Percentiles rank a stretch among this genome's conserved stretches.
These are phyloP conservation scores for Microbotryomycetes sp. DNA, from an alignment of 1,284 basidiomycete species.

Conservation along the genomic window DNA sequence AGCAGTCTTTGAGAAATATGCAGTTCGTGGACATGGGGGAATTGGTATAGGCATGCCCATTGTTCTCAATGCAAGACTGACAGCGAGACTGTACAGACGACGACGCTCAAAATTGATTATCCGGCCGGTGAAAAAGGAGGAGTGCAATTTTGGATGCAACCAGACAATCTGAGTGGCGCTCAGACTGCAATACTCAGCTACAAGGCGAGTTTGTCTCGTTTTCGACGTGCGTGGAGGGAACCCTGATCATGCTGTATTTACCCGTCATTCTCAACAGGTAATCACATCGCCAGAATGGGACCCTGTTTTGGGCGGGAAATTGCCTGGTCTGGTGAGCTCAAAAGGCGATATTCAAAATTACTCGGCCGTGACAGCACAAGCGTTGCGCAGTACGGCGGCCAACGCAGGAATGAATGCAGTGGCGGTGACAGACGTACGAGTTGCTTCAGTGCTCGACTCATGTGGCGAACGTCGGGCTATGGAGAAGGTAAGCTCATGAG, in stretches of 20 bases:
- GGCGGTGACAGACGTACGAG: not conserved
- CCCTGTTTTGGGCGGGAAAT: constrained; percentile 34
- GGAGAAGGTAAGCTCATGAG: not conserved
- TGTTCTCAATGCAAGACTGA: no score
- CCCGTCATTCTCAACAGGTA: constrained; percentile 3
- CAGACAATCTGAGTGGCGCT: not conserved
- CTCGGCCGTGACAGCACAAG: no score
- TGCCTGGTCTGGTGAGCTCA: constrained; percentile 23
- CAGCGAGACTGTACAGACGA: no score
- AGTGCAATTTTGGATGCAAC: constrained; percentile 10
- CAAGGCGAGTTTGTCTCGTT: constrained; percentile 1
- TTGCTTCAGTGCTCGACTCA: constrained; percentile 6
- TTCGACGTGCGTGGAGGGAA: not conserved
- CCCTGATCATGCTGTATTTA: not conserved
- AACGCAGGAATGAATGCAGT: not conserved
- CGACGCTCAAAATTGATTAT: constrained; percentile 5
- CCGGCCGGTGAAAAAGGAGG: constrained; percentile 9
- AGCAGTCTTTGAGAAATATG: no score
- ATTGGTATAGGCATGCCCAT: no score
- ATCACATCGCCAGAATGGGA: constrained; percentile 17
- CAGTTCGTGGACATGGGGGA: no score
- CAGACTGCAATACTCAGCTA: constrained; percentile 18
- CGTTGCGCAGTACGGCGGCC: not conserved
- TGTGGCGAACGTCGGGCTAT: not conserved
- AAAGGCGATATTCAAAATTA: no score